Base-by-base conservation (phyloP, 2,329 filamentous ascomycete genomes). In the Chaetomiaceae sp. region DNA sequence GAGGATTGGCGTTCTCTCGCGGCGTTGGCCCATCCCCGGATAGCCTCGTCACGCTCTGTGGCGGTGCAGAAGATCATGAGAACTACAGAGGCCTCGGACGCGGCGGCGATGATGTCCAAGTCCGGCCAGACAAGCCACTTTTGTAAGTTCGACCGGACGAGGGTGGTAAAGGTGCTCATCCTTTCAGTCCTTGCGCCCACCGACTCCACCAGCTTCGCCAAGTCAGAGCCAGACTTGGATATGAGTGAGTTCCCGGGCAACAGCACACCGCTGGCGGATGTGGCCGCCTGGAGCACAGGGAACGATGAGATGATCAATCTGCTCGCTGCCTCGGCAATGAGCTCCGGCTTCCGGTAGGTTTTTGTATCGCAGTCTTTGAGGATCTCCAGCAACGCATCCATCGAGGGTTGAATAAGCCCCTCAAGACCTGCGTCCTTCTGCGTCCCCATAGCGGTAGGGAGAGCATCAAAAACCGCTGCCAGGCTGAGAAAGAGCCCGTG, bases 401-500 rank as follows among this genome's bases (percentile, higher is more conserved):
- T 53, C 2, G 65, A 51, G 11, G 60, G 46, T 7, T 60, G 50
- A 11, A 66, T 42, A 10, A 64, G 47, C 9, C 41, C 32, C 53
- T 20, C 61, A 57, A 37, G 46, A 14, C 7, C 21, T 13, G 20
- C 18, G 4, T 43, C 21, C 9, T 27, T 38, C 2, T 29, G 34
- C 3, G 16, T 33, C 5, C 23, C 46, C 2, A 20, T 47, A 9
- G 53, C 38, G n/a, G n/a, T 62, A 0, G 76, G 73, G 10, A 80
- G 61, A 5, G 67, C 66, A 47, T 83, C 75, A 4, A 85, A 62
- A 0, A 86, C 69, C 5, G 79, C 75, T 1, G 85, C 79, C n/a
- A 87, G 69, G 27, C 79, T 78, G 7, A 86, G 67, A 0, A 88
- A 63, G 4, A 89, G 68, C 0, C 87, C 87, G 62, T 90, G 87